Evolutionary conservation across 2,329 filamentous ascomycete species (phyloP).

Genomic region (Fusarium sp.): DNA sequence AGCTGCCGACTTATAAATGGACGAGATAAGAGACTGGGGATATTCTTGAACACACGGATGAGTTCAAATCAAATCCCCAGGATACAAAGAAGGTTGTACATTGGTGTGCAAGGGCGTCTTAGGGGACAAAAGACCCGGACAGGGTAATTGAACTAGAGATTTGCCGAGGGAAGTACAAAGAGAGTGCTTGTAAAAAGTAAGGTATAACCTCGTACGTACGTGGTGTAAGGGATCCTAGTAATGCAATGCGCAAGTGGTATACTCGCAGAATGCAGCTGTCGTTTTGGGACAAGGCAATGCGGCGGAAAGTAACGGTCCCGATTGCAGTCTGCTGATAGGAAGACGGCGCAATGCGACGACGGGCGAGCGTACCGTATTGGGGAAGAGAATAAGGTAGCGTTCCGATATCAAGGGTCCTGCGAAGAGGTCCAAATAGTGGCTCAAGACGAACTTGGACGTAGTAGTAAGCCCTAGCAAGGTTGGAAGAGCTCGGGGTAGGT

Average conservation of each 20-base stretch:
- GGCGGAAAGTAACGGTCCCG: constrained; percentile 31
- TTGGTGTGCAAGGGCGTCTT: constrained; percentile 16
- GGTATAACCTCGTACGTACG: constrained; percentile 26
- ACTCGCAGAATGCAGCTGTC: constrained; percentile 18
- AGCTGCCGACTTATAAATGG: constrained; percentile 32
- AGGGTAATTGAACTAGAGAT: constrained; percentile 13
- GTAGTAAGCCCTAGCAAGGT: constrained; percentile 22
- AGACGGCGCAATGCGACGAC: constrained; percentile 41
- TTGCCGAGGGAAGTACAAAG: constrained; percentile 35
- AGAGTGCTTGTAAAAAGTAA: constrained; percentile 7
- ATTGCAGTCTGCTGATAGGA: constrained; percentile 20
- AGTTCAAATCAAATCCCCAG: constrained; percentile 11
- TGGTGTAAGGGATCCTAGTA: constrained; percentile 29
- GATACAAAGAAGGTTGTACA: constrained; percentile 23
- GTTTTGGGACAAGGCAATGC: constrained; percentile 7
- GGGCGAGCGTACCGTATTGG: constrained; percentile 39
- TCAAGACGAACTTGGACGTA: constrained; percentile 2
- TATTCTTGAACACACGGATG: constrained; percentile 18
- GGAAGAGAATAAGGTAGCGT: constrained; percentile 21
- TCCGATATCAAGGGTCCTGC: constrained; percentile 25
- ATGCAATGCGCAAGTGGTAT: constrained; percentile 25
- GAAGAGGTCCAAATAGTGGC: constrained; percentile 10
- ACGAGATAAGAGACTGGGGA: constrained; percentile 37
- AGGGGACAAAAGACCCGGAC: neutral
- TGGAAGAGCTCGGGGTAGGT: constrained; percentile 9